Percentiles rank a stretch among this genome's conserved stretches.
Conservation (phyloP, 2,329 filamentous ascomycete genomes). For the Colletotrichum higginsianum region DNA sequence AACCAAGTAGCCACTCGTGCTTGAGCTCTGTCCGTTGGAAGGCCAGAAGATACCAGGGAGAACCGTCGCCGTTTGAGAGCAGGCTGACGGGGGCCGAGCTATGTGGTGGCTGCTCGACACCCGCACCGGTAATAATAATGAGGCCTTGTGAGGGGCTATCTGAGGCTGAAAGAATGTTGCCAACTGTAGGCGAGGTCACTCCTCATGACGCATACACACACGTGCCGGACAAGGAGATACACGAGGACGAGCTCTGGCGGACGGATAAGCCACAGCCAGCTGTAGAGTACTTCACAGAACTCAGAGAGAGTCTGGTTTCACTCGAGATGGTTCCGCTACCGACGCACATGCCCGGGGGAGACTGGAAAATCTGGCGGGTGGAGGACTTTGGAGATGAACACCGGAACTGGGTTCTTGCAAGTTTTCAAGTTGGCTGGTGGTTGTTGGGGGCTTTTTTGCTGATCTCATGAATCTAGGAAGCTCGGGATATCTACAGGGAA, state of each 20-base stretch:
- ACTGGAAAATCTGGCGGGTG: constrained; percentile 8
- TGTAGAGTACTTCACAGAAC: constrained; percentile 11
- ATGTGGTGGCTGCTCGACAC: neutral
- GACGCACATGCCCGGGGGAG: neutral
- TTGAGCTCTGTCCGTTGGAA: constrained; percentile 2
- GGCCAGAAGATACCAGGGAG: neutral
- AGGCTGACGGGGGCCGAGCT: neutral
- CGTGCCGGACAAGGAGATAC: neutral
- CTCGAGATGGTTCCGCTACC: neutral
- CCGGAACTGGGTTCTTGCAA: neutral
- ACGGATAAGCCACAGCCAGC: neutral
- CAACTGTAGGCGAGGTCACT: no score
- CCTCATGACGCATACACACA: neutral
- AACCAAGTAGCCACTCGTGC: neutral
- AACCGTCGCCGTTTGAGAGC: neutral
- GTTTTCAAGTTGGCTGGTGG: neutral
- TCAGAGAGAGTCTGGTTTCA: neutral
- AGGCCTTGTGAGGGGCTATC: neutral
- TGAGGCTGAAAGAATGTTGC: no score
- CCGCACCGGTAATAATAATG: neutral
- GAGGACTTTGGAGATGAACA: neutral
- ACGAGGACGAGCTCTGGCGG: constrained; percentile 6
- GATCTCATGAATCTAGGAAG: neutral
- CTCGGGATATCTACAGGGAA: neutral
- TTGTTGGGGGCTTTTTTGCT: neutral